These are phyloP conservation scores for Stephanodiscus minutulus DNA, from an alignment of 108 stramenopile species.

Conservation along the genomic window DNA sequence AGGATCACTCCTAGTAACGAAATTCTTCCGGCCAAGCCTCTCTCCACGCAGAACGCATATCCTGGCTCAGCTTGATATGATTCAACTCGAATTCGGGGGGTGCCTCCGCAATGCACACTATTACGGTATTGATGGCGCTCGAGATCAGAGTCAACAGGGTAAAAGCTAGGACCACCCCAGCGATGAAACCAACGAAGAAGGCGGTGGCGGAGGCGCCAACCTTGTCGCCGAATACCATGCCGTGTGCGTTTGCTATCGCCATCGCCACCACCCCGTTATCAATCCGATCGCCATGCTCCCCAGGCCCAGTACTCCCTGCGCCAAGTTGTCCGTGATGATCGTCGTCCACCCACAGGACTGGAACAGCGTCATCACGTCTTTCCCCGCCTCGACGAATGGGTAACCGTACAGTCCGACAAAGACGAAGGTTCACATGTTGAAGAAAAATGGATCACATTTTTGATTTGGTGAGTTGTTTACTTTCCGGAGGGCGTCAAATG, in stretches of 20 bases:
- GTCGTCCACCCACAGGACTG: constrained; percentile 72
- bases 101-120: constrained; percentile 88
- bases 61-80: constrained; percentile 62
- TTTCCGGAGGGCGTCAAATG: not conserved
- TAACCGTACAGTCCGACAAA: constrained; percentile 73
- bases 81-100: constrained; percentile 62
- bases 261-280: constrained; percentile 63
- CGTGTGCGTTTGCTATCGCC: constrained; percentile 47
- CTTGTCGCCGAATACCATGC: constrained; percentile 48
- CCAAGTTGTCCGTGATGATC: constrained; percentile 77
- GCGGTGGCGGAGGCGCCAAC: constrained; percentile 46
- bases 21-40: constrained; percentile 71
- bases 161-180: constrained; percentile 50
- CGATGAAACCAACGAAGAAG: constrained; percentile 48
- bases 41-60: constrained; percentile 69
- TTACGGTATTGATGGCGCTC: constrained; percentile 76
- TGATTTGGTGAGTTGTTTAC: not conserved
- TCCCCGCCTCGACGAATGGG: constrained; percentile 67
- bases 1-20: constrained; percentile 13
- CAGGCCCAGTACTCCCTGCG: constrained; percentile 66
- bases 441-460: constrained; percentile 39
- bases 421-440: constrained; percentile 81
- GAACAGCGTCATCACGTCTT: constrained; percentile 67
- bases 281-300: constrained; percentile 65
- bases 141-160: constrained; percentile 65